A percentile compares a stretch with the other conserved stretches of the same genome.
Conservation (phyloP, 2,329 filamentous ascomycete genomes). For the Pseudodiploospora longispora region DNA sequence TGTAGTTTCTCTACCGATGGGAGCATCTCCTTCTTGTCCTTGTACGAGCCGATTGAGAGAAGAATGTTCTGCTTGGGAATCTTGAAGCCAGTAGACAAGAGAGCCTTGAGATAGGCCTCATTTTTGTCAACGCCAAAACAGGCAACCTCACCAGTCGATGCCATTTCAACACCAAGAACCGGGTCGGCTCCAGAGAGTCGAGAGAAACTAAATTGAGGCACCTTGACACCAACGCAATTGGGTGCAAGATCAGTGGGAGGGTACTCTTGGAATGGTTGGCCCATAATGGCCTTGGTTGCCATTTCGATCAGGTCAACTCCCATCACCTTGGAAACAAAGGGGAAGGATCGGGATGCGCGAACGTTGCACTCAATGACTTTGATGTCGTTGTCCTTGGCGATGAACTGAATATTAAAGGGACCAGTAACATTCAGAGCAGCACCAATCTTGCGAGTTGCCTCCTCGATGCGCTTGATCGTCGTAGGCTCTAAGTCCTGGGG, state of each 20-base stretch:
- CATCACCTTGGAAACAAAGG: constrained; percentile 98
- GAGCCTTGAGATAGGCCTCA: constrained; percentile 93
- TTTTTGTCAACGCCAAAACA: constrained; percentile 95
- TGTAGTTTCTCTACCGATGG: constrained; percentile 85
- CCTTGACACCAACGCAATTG: constrained; percentile 91
- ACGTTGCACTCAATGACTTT: constrained; percentile 99
- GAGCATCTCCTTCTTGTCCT: constrained; percentile 96
- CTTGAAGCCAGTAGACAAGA: constrained; percentile 93
- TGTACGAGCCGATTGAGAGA: constrained; percentile 91
- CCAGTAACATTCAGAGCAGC: constrained; percentile 91
- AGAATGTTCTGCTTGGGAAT: constrained; percentile 93
- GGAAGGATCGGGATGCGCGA: constrained; percentile 89
- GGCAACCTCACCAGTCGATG: constrained; percentile 94
- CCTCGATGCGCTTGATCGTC: constrained; percentile 84
- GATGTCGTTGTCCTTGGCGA: constrained; percentile 98
- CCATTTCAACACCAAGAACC: constrained; percentile 97
- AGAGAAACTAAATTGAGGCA: constrained; percentile 98
- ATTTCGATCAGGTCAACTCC: constrained; percentile 96
- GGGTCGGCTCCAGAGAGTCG: constrained; percentile 92
- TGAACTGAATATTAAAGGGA: constrained; percentile 98
- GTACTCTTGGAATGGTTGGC: constrained; percentile 72
- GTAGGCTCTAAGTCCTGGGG: constrained; percentile 87
- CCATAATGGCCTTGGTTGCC: constrained; percentile 95
- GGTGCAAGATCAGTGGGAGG: constrained; percentile 67
- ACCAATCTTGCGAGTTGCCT: constrained; percentile 92